Conservation (phyloP, 2,329 filamentous ascomycete genomes). For the Aspergillus caelatus region DNA sequence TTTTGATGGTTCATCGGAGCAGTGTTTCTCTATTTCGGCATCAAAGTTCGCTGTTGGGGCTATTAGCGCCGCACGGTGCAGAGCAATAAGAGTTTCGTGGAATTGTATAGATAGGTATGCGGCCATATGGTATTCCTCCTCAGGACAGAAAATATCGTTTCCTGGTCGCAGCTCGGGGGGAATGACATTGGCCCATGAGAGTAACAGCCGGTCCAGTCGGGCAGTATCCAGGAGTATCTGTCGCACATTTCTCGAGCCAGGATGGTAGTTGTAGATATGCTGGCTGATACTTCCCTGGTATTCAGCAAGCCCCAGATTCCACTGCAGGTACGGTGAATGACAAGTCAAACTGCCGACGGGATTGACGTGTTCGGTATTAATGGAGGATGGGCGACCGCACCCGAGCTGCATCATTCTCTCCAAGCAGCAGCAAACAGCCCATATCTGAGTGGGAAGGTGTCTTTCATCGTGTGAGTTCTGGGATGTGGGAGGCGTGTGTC, state of each 20-base stretch:
- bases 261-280: conserved; percentile 16
- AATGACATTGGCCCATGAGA: conserved; percentile 16
- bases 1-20: conserved; percentile 13
- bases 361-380: conserved; percentile 9
- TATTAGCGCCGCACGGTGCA: conserved; percentile 19
- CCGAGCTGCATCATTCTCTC: conserved; percentile 20
- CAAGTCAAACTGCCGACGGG: background rate
- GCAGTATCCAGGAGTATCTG: conserved; percentile 20
- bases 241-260: conserved; percentile 7
- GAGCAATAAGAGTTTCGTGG: conserved; percentile 16
- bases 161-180: conserved; percentile 14
- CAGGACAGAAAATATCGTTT: conserved; percentile 12
- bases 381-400: conserved; percentile 13
- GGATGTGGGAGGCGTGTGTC: background rate
- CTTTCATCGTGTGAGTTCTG: background rate
- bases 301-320: conserved; percentile 14
- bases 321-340: conserved; percentile 7
- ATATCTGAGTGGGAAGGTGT: conserved; percentile 7
- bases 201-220: conserved; percentile 10
- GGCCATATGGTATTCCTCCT: conserved; percentile 11
- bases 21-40: conserved; percentile 11
- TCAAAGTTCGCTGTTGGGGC: conserved; percentile 15
- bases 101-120: conserved; percentile 18
- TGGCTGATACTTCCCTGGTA: conserved; percentile 20
- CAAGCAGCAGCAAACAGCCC: conserved; percentile 17